phyloP scores from a whole-genome alignment of 306 rosid species.

The Hippophae rhamnoides region DNA sequence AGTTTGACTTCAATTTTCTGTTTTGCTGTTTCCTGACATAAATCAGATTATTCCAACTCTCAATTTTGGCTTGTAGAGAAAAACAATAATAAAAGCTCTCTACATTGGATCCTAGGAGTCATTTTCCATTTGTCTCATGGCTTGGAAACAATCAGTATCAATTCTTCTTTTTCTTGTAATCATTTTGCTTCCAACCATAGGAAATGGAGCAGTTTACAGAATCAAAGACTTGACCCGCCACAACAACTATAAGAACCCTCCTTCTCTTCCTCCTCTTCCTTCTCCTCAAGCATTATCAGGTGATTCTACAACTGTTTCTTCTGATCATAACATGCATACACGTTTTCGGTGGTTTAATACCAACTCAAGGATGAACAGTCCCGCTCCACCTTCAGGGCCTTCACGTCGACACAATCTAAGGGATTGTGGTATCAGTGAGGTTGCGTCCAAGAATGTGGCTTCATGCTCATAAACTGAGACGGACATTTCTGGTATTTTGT shows the following conservation, averaged over 20 bases:
- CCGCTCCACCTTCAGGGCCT: conserved; percentile 10
- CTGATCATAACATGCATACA: background rate
- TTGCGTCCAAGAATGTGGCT: background rate
- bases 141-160: background rate
- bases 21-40: too few species aligned
- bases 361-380: too few species aligned
- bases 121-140: background rate
- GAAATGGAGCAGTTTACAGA: background rate
- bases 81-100: background rate
- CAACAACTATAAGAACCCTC: background rate
- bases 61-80: too few species aligned
- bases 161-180: conserved; percentile 1
- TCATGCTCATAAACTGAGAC: background rate
- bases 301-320: background rate
- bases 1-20: too few species aligned
- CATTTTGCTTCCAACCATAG: background rate
- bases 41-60: too few species aligned
- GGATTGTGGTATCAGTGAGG: background rate
- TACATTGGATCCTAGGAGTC: background rate
- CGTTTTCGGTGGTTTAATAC: background rate
- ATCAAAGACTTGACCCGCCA: background rate
- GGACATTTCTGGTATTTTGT: background rate
- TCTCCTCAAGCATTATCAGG: background rate
- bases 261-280: background rate
- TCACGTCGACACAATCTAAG: conserved; percentile 1